These are phyloP conservation scores for Tolypocladium tundrense DNA, from an alignment of 2,329 filamentous ascomycete genomes.

Conservation along the genomic window DNA sequence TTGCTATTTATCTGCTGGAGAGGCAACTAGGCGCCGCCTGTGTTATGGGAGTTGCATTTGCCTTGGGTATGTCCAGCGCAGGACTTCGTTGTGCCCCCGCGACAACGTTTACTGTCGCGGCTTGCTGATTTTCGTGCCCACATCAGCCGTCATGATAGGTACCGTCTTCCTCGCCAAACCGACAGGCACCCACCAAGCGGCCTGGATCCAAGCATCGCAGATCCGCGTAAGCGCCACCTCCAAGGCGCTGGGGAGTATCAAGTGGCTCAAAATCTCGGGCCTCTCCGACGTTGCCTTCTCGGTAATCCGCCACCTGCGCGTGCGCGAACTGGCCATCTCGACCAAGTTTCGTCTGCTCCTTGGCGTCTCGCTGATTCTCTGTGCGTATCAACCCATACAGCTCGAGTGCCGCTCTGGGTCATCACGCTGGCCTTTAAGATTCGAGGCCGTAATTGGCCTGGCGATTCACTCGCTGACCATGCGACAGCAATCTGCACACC, in stretches of 20 bases:
- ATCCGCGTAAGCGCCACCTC: constrained; percentile 36
- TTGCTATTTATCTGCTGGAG: constrained; percentile 16
- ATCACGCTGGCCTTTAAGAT: neutral
- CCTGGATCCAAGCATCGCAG: constrained; percentile 40
- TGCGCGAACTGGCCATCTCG: constrained; percentile 10
- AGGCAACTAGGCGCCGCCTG: constrained; percentile 29
- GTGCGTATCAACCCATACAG: neutral
- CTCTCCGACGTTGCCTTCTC: constrained; percentile 25
- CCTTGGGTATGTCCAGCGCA: constrained; percentile 20
- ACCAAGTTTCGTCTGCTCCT: constrained; percentile 12
- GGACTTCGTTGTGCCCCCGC: neutral
- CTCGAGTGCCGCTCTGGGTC: neutral
- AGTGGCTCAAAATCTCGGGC: constrained; percentile 39
- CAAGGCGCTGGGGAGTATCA: constrained; percentile 37
- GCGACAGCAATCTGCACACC: neutral
- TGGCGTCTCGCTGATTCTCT: constrained; percentile 6
- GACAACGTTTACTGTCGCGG: too few species aligned
- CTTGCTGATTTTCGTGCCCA: constrained; percentile 9
- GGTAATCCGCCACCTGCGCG: constrained; percentile 9
- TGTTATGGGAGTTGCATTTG: constrained; percentile 31
- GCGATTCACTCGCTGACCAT: neutral
- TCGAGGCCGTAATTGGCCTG: neutral
- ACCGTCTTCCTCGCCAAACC: constrained; percentile 15
- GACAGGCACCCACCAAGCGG: constrained; percentile 22
- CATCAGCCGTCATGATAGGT: constrained; percentile 20